These are phyloP conservation scores for Acanthamoeba castellanii DNA, from an alignment of 208 protist genomes.

Conservation along the genomic window DNA sequence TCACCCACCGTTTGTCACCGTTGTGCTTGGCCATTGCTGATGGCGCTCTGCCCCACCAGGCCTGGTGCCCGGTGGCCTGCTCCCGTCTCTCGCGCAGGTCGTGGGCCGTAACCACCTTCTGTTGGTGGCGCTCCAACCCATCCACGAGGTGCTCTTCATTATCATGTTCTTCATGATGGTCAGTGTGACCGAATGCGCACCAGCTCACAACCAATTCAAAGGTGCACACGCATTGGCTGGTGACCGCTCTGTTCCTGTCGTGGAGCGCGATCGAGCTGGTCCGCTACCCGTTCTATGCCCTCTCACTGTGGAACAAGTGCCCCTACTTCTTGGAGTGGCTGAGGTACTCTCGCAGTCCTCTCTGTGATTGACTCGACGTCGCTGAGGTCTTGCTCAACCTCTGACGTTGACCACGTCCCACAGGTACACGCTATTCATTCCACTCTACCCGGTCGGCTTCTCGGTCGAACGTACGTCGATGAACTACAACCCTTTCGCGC, in stretches of 20 bases:
- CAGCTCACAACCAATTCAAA: neutral
- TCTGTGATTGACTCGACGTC: no score
- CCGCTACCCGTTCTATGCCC: constrained; percentile 42
- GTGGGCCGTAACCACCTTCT: constrained; percentile 33
- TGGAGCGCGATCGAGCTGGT: constrained; percentile 41
- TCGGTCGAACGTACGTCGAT: neutral
- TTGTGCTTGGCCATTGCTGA: neutral
- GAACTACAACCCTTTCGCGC: neutral
- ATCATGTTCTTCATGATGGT: neutral
- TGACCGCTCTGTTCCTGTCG: constrained; percentile 34
- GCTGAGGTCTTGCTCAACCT: neutral
- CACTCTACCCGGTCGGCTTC: constrained; percentile 12
- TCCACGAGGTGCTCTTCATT: neutral
- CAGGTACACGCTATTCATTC: constrained; percentile 43
- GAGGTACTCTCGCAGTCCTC: neutral
- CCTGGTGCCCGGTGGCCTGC: neutral
- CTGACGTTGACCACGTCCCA: neutral
- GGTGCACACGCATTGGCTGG: neutral
- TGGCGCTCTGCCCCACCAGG: neutral
- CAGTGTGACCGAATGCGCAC: no score
- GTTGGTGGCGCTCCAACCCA: neutral
- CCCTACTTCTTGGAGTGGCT: constrained; percentile 11
- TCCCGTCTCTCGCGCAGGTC: neutral
- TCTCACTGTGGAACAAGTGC: neutral
- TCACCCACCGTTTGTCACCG: neutral